Base-by-base conservation (phyloP, 257 asterid genomes). In the Perilla frutescens region DNA sequence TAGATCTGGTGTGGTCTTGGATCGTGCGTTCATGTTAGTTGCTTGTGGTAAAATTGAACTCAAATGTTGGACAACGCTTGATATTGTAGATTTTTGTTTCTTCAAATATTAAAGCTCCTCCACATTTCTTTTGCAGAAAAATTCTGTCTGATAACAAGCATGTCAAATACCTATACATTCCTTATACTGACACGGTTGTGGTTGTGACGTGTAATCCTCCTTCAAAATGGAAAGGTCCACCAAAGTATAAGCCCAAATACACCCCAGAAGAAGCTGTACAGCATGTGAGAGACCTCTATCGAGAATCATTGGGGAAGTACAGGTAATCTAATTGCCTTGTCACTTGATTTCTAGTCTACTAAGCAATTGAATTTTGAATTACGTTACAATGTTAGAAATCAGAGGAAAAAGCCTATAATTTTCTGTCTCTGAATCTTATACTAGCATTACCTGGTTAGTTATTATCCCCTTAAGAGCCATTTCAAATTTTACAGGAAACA, bases 111-210 rank as follows among this genome's bases (percentile, higher is more conserved):
- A 8, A 32, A 34, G 11, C 15, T 44, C 20, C 50, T 48, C 68
- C 50, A 15, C 68, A 76, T 63, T 60, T 81, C 58, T 81, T 60
- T 81, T 80, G 84, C 91, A 95, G 99, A 76, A 90, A 91, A 78
- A 86, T 85, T 75, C 80, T 95, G 32, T 86, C 96, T 0, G 98
- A 92, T 78, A 95, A 95, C 89, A 95, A 87, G 93, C 98, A 95
- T 70, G 92, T 95, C 78, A 91, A 92, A 65, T 95, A 87, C 81
- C 87, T 95, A 76, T 79, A 95, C 73, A 90, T 95, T 82, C 98
- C 98, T 3, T 95, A 95, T 72, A 94, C 99, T 1, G 96, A 94
- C 74, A 83, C 95, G 3, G 92, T 91, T 50, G 99, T 91, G 74
- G 88, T 95, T 15, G 98, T 95, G 80, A 92, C 85, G 5, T 95